Percentiles rank a stretch among this genome's conserved stretches.
Conservation (phyloP, 2,329 filamentous ascomycete species). For the Mollisiaceae sp. region DNA sequence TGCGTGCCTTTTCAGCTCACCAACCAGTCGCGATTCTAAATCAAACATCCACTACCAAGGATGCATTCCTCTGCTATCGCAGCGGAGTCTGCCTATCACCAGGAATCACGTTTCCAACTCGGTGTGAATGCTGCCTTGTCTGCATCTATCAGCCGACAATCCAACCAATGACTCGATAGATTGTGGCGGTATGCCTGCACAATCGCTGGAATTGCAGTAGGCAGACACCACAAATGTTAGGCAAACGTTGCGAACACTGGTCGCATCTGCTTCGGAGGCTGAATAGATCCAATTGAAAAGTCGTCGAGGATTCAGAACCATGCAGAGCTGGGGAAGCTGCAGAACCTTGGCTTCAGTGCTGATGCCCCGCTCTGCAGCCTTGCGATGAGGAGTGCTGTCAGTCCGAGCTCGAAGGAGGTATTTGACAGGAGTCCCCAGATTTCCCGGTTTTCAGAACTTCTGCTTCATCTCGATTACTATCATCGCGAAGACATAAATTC, state of each 20-base stretch:
- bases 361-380: conserved; percentile 10
- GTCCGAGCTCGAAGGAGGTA: not conserved
- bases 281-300: not conserved
- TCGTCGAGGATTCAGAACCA: not conserved
- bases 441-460: not conserved
- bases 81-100: not conserved
- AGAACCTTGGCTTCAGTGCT: conserved; percentile 2
- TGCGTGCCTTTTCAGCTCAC: too few relatives aligned
- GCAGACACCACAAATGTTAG: conserved; percentile 3
- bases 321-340: conserved; percentile 8
- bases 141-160: conserved; percentile 1
- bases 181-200: not conserved
- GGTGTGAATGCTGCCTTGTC: not conserved
- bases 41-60: too few relatives aligned
- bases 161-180: not conserved
- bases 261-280: not conserved
- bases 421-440: not conserved
- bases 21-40: too few relatives aligned
- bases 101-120: not conserved
- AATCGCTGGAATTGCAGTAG: not conserved
- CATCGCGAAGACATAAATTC: not conserved
- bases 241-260: not conserved
- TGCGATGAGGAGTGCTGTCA: not conserved
- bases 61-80: not conserved
- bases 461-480: not conserved